Evolutionary conservation across 1,284 basidiomycete genomes (phyloP), one percentile per base, ranked within the genome.

Genomic region (Cryptococcus neoformans): DNA sequence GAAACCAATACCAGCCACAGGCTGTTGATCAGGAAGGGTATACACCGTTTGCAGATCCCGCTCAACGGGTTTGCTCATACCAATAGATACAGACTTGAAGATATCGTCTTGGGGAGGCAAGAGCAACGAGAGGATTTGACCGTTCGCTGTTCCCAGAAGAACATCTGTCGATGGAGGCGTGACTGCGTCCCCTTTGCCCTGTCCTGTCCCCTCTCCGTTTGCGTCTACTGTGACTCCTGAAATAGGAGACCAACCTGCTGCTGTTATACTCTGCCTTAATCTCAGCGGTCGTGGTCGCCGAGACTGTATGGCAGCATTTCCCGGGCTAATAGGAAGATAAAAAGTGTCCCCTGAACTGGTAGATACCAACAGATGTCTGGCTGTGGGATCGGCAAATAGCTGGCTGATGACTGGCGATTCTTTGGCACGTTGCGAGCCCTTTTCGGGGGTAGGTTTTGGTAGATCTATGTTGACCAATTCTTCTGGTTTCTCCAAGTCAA

Each of bases 281-380:
- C n/a, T 97, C 82, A 60, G 90, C 88, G 68, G 94, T 91, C 62
- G 98, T 87, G 65, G 90, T 82, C 80, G 93, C 89, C 17, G 8
- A 21, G 37, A 51, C 11, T 10, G 49, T 8, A 10, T 41, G 49
- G 72, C 91, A 88, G 73, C 94, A 87, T 68, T 91, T 87, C 4
- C 69, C 68, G 9, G 68, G 41, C 66, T 66, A 83, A 92, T 62
- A 11, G 74, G 70, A 3, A 92, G 81, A 75, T 99, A 98, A 85
- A 90, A 98, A 62, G 92, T 94, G 72, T 99, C 93, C 49, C 92
- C 93, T 66, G 90, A 86, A 12, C 81, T 80, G 35, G 92, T 93
- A 0, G 90, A 89, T 54, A 96, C 81, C 49, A 99, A 77, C 47
- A 95, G 83, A 76, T 99, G 96, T 34, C 88, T 82, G 2, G 92